Evolutionary conservation across 495 filamentous ascomycete genomes (phyloP).

Genomic region (Aspergillus asperescens): DNA sequence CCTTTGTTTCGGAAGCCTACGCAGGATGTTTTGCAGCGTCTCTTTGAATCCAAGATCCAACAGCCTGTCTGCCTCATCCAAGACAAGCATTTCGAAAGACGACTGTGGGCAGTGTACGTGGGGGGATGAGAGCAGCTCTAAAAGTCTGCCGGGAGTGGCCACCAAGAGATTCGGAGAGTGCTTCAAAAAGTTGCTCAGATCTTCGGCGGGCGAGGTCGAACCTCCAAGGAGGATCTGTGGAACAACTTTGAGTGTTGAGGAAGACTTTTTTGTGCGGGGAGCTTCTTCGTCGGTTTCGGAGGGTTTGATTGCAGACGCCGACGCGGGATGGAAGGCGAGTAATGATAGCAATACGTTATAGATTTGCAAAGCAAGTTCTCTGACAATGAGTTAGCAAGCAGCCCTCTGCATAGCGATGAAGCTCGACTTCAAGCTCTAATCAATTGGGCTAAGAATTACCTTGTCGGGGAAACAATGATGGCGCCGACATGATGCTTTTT

Average conservation of each 20-base stretch:
- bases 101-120: constrained; percentile 86
- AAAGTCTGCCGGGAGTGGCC: constrained; percentile 79
- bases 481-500: constrained; percentile 86
- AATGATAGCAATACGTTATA: constrained; percentile 73
- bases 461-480: constrained; percentile 87
- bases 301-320: constrained; percentile 56
- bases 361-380: constrained; percentile 89
- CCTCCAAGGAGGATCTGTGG: constrained; percentile 91
- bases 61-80: constrained; percentile 91
- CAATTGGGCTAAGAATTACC: constrained; percentile 30
- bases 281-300: constrained; percentile 47
- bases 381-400: constrained; percentile 21
- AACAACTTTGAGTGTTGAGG: constrained; percentile 54
- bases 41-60: constrained; percentile 95
- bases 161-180: constrained; percentile 80
- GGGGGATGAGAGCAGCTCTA: constrained; percentile 83
- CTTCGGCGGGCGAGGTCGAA: constrained; percentile 73
- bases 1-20: constrained; percentile 83
- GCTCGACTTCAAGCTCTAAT: not conserved
- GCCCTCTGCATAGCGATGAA: not conserved
- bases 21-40: constrained; percentile 78
- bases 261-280: constrained; percentile 44
- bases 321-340: constrained; percentile 74
- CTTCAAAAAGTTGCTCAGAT: constrained; percentile 74
- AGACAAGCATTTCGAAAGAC: constrained; percentile 80